A percentile compares a stretch with the other conserved stretches of the same genome.
These are phyloP conservation scores for Aspergillus biplanus DNA, from an alignment of 495 filamentous ascomycete genomes.

Conservation along the genomic window DNA sequence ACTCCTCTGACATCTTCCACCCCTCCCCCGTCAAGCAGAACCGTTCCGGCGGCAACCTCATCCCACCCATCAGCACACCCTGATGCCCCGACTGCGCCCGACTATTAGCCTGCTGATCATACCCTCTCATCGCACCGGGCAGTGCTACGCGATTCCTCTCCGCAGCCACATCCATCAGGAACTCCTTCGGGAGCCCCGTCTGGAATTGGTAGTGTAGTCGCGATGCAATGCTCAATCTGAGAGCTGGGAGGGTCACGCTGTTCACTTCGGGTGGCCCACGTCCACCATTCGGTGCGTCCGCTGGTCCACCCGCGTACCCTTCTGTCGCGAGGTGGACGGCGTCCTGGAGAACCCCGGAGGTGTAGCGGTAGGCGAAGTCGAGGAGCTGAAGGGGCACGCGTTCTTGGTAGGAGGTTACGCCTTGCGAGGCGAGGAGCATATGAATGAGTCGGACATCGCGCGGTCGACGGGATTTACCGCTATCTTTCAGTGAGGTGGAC, in stretches of 20 bases:
- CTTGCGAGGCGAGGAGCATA: slow-evolving; percentile 83
- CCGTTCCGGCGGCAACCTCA: slow-evolving; percentile 84
- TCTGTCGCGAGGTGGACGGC: slow-evolving; percentile 57
- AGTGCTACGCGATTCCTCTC: slow-evolving; percentile 81
- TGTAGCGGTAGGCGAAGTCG: slow-evolving; percentile 93
- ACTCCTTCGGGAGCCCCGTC: slow-evolving; percentile 77
- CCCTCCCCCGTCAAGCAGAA: slow-evolving; percentile 85
- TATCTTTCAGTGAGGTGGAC: slow-evolving; percentile 61
- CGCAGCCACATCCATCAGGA: slow-evolving; percentile 77
- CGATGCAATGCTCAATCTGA: slow-evolving; percentile 67
- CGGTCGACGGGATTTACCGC: slow-evolving; percentile 70
- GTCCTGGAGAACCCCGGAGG: slow-evolving; percentile 54
- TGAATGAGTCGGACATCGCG: slow-evolving; percentile 91
- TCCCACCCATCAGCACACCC: slow-evolving; percentile 60
- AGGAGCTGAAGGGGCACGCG: slow-evolving; percentile 92
- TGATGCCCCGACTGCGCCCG: slow-evolving; percentile 33
- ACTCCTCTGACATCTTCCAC: slow-evolving; percentile 83
- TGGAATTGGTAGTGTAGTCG: slow-evolving; percentile 68
- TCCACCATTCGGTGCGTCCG: slow-evolving; percentile 28
- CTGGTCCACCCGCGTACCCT: slow-evolving; percentile 50
- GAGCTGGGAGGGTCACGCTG: slow-evolving; percentile 56
- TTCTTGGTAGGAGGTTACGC: slow-evolving; percentile 88
- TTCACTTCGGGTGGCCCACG: slow-evolving; percentile 42
- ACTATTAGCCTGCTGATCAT: slow-evolving; percentile 32
- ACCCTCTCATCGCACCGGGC: slow-evolving; percentile 76